Conservation (phyloP, 78 protist species). For the Emiliania huxleyi region DNA sequence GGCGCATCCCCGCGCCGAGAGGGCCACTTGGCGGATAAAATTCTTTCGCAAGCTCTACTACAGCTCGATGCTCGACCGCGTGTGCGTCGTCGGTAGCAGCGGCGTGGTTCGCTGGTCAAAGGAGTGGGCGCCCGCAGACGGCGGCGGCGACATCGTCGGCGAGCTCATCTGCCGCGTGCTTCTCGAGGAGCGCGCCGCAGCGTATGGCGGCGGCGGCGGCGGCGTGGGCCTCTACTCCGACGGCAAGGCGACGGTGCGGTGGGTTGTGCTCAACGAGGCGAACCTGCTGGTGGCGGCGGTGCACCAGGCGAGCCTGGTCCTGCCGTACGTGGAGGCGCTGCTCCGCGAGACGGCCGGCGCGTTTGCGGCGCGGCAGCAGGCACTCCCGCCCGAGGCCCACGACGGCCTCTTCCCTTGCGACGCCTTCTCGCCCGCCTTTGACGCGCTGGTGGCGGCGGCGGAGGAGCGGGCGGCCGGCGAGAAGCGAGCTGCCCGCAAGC, state of each 20-base stretch:
- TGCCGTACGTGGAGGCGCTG: background rate
- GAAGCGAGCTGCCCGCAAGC: background rate
- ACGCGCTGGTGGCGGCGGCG: background rate
- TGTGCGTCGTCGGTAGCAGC: too few relatives aligned
- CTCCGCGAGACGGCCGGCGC: too few relatives aligned
- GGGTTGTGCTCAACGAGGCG: background rate
- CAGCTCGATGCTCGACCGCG: too few relatives aligned
- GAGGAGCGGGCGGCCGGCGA: background rate
- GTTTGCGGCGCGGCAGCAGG: too few relatives aligned
- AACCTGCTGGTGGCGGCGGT: background rate
- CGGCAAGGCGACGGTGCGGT: background rate
- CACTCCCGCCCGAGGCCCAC: background rate
- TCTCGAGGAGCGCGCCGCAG: background rate
- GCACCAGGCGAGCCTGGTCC: background rate
- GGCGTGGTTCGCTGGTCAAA: too few relatives aligned
- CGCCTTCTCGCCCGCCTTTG: background rate
- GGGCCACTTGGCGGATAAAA: too few relatives aligned
- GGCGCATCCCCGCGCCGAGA: too few relatives aligned
- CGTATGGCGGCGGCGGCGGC: background rate
- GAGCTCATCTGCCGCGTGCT: background rate
- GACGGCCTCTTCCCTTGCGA: background rate
- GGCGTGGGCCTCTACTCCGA: background rate
- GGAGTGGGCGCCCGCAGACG: too few relatives aligned
- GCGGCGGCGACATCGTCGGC: background rate
- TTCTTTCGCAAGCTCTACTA: too few relatives aligned